A percentile compares a stretch with the other conserved stretches of the same genome.
These are phyloP conservation scores for Purshia tridentata DNA, from an alignment of 306 rosid species.

Conservation along the genomic window DNA sequence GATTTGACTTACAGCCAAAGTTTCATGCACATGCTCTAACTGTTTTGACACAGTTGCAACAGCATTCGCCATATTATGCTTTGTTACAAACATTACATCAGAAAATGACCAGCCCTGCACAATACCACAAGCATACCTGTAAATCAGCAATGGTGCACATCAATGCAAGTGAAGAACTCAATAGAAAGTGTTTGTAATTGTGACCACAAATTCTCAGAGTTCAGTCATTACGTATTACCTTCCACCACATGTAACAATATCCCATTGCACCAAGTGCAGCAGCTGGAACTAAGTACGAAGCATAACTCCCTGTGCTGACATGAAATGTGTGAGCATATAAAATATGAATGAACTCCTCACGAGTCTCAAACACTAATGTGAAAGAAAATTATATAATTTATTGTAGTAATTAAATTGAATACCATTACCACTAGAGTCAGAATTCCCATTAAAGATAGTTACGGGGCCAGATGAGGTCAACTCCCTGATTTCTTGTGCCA, in stretches of 20 bases:
- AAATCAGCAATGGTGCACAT: constrained; percentile 20
- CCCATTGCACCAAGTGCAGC: constrained; percentile 84
- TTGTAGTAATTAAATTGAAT: neutral
- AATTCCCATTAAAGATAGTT: constrained; percentile 51
- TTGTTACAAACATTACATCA: constrained; percentile 83
- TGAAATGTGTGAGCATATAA: constrained; percentile 22
- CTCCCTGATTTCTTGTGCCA: constrained; percentile 77
- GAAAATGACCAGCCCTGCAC: constrained; percentile 72
- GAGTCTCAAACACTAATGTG: neutral
- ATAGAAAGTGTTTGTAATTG: constrained; percentile 5
- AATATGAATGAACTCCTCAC: neutral
- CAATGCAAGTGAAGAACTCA: constrained; percentile 10
- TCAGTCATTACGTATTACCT: constrained; percentile 39
- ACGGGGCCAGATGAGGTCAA: constrained; percentile 59
- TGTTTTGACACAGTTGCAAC: constrained; percentile 63
- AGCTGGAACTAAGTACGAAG: constrained; percentile 68
- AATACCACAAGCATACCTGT: neutral
- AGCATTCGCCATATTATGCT: constrained; percentile 73
- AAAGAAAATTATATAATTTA: neutral
- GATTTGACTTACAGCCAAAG: constrained; percentile 67
- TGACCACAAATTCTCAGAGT: neutral
- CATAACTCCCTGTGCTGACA: constrained; percentile 50
- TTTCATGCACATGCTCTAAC: constrained; percentile 65
- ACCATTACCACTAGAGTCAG: constrained; percentile 51
- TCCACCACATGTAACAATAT: constrained; percentile 83